Percentiles rank a stretch among this genome's conserved stretches.
Conservation (phyloP, 345 rosid species). For the Gossypium rotundifolium region DNA sequence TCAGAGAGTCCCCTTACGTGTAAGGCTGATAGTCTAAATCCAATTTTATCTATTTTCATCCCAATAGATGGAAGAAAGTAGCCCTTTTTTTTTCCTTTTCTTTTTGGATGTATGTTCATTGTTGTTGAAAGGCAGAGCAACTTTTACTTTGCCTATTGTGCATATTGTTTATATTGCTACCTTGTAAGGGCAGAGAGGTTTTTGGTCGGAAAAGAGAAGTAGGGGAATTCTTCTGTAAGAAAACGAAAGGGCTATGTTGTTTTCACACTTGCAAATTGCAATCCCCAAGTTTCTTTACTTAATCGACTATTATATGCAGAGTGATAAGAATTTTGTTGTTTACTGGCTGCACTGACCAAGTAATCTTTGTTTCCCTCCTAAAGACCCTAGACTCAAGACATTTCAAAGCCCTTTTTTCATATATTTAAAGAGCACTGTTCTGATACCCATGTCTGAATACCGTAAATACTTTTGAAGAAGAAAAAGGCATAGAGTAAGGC, state of each 20-base stretch:
- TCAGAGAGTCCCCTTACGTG: background rate
- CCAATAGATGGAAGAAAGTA: background rate
- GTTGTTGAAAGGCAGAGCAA: background rate
- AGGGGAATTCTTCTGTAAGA: background rate
- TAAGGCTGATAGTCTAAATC: background rate
- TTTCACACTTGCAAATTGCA: background rate
- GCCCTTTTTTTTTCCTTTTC: background rate
- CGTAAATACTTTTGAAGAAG: too few relatives aligned
- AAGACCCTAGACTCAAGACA: background rate
- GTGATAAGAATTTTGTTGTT: background rate
- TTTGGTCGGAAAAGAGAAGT: too few relatives aligned
- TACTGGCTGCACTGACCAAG: background rate
- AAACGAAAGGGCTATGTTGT: background rate
- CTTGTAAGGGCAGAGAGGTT: background rate
- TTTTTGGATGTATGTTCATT: background rate
- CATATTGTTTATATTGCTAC: background rate
- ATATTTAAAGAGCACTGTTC: too few relatives aligned
- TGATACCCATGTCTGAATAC: too few relatives aligned
- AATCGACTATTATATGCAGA: background rate
- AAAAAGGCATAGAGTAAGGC: too few relatives aligned
- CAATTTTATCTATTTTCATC: background rate
- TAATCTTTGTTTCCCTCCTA: background rate
- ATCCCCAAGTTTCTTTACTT: background rate
- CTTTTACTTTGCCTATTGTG: background rate
- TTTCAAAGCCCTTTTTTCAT: too few relatives aligned